Evolutionary conservation across 192 early-diverging fungal genomes (phyloP).

Genomic region (Phlyctochytrium planicorne): DNA sequence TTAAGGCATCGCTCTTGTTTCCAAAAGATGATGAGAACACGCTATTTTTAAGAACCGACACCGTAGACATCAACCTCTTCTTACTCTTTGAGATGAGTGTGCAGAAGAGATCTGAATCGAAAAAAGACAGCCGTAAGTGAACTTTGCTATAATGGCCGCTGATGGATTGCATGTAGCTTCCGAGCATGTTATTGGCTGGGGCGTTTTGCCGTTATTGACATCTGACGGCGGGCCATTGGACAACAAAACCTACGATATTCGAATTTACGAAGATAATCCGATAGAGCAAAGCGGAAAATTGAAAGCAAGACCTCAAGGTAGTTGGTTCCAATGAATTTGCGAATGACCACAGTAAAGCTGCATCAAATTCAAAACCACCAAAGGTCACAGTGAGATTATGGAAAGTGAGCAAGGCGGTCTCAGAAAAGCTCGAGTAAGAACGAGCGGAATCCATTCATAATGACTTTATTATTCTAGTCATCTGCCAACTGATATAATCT

Average conservation of each 20-base stretch:
- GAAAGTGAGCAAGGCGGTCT: constrained; percentile 39
- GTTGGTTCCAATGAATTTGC: too few relatives aligned
- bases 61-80: constrained; percentile 44
- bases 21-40: constrained; percentile 52
- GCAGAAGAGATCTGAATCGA: too few relatives aligned
- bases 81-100: constrained; percentile 50
- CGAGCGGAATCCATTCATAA: constrained; percentile 4
- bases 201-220: constrained; percentile 48
- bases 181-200: constrained; percentile 51
- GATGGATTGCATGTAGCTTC: too few relatives aligned
- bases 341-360: too few relatives aligned
- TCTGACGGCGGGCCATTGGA: constrained; percentile 47
- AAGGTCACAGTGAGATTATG: constrained; percentile 43
- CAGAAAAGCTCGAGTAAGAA: constrained; percentile 43
- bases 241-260: constrained; percentile 48
- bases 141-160: too few relatives aligned
- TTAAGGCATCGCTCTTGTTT: constrained; percentile 44
- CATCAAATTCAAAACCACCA: constrained; percentile 35
- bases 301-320: too few relatives aligned
- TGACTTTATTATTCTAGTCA: constrained; percentile 24
- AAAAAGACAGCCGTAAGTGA: too few relatives aligned
- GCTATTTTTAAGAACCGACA: constrained; percentile 42
- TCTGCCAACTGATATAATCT: constrained; percentile 42
- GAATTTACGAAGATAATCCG: constrained; percentile 44
- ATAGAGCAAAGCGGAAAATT: constrained; percentile 37